Evolutionary conservation across 1,284 basidiomycete genomes (phyloP).

Genomic region (Coriolopsis trogii): DNA sequence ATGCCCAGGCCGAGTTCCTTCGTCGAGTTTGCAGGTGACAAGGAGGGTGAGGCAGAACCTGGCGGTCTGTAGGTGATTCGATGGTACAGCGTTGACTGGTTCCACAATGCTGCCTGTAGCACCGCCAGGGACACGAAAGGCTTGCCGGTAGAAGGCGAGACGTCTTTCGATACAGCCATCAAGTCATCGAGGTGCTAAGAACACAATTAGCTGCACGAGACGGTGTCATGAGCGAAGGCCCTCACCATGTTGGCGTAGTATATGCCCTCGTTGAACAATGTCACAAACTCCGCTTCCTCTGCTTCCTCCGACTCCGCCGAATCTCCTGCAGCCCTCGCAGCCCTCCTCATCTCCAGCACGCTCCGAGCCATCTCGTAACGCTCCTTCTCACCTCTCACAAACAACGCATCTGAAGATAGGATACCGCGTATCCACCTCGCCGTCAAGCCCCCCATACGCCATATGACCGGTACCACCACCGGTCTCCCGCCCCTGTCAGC

Average conservation of each 20-base stretch:
- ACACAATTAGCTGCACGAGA: slow-evolving; percentile 11
- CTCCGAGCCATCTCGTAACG: slow-evolving; percentile 79
- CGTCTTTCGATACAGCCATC: slow-evolving; percentile 69
- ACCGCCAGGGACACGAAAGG: slow-evolving; percentile 69
- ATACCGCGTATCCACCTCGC: slow-evolving; percentile 77
- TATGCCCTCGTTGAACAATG: slow-evolving; percentile 79
- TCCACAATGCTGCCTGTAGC: slow-evolving; percentile 82
- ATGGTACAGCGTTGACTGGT: slow-evolving; percentile 62
- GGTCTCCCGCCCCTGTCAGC: not conserved
- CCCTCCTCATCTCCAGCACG: slow-evolving; percentile 75
- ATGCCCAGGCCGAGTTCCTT: slow-evolving; percentile 64
- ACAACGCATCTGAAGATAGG: slow-evolving; percentile 80
- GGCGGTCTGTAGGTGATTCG: slow-evolving; percentile 50
- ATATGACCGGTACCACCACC: slow-evolving; percentile 51
- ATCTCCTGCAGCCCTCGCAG: slow-evolving; percentile 45
- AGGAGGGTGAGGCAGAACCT: slow-evolving; percentile 37
- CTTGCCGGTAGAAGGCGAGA: slow-evolving; percentile 70
- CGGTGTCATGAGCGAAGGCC: slow-evolving; percentile 5
- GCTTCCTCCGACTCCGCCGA: slow-evolving; percentile 26
- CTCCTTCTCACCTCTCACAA: slow-evolving; percentile 79
- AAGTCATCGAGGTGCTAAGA: slow-evolving; percentile 76
- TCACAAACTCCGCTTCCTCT: slow-evolving; percentile 70
- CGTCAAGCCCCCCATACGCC: slow-evolving; percentile 70
- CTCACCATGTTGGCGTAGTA: slow-evolving; percentile 90
- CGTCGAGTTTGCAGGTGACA: slow-evolving; percentile 45